phyloP scores from a whole-genome alignment of 305 asterid species.

The Vinca major region DNA sequence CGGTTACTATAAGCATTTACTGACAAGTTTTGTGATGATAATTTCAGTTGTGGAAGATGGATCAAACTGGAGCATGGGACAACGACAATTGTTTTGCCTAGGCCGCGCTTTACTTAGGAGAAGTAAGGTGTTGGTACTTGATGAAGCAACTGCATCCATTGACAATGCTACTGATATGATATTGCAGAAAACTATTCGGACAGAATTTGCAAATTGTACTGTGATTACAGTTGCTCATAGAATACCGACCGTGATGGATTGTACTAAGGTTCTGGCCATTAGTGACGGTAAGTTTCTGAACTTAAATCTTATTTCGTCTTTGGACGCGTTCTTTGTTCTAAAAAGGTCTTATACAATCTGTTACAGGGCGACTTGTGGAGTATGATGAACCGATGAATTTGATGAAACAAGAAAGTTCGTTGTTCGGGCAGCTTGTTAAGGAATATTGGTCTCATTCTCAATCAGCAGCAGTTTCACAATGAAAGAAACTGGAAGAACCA shows the following conservation, averaged over 20 bases:
- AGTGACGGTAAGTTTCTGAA: conserved; percentile 54
- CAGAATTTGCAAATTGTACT: conserved; percentile 60
- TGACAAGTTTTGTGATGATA: no score
- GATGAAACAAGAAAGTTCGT: conserved; percentile 61
- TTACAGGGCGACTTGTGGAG: conserved; percentile 71
- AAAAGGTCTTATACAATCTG: not conserved
- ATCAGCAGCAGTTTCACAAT: conserved; percentile 31
- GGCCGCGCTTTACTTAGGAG: conserved; percentile 78
- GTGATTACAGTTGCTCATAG: conserved; percentile 89
- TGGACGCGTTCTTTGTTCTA: not conserved
- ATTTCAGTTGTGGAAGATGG: conserved; percentile 80
- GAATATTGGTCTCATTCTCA: conserved; percentile 79
- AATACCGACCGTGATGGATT: conserved; percentile 93
- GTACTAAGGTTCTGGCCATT: conserved; percentile 75
- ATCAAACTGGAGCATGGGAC: conserved; percentile 98
- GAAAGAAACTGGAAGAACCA: not conserved
- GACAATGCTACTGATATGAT: conserved; percentile 82
- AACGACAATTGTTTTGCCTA: conserved; percentile 70
- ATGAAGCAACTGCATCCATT: conserved; percentile 93
- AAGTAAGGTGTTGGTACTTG: conserved; percentile 77
- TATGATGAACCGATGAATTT: conserved; percentile 75
- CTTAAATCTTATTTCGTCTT: not conserved
- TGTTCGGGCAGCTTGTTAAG: conserved; percentile 75
- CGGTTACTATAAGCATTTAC: no score
- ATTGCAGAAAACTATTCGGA: conserved; percentile 67